Base-by-base conservation (phyloP, 2,329 filamentous ascomycete species). In the Sarocladium oryzae region DNA sequence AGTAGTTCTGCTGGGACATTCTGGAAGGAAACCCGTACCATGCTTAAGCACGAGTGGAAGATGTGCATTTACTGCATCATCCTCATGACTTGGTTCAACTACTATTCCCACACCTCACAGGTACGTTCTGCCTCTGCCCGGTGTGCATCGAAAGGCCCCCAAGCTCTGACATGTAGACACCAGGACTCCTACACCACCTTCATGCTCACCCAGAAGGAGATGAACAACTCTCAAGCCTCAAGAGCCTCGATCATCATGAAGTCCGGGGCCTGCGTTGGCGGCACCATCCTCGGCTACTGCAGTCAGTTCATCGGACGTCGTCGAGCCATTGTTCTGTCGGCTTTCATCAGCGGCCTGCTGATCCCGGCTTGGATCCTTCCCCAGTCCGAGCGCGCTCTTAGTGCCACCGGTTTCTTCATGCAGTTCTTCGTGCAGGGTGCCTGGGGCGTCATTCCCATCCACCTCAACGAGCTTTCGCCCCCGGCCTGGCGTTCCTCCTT, bases 131-230 rank as follows among this genome's bases (percentile, higher is more conserved):
- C n/a, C n/a, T n/a, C n/a, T n/a, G n/a, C n/a, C n/a, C n/a, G n/a
- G n/a, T n/a, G n/a, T n/a, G n/a, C n/a, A n/a, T n/a, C n/a, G n/a
- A n/a, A n/a, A n/a, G n/a, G n/a, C n/a, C n/a, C n/a, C n/a, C n/a
- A n/a, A n/a, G n/a, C n/a, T n/a, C 40, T 43, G n/a, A 43, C 40
- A 28, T 21, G n/a, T n/a, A 4, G 23, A 49, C 88, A 92, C 71
- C 87, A 92, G 65, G 88, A 92, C 69, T 85, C 79, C 46, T 91
- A 90, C 70, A 89, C 87, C 0, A 90, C 87, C 2, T 89, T 90
- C 63, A 86, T 91, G 84, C 73, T 85, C 35, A 77, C 76, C 4
- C 77, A 88, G 58, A 90, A 91, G 67, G 81, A 83, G 56, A 74
- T 91, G 53, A 61, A 74, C 51, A 85, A 88, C 59, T 62, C 71